Evolutionary conservation across 176 grass and related monocot species (phyloP).

Genomic region (Microstegium vimineum): DNA sequence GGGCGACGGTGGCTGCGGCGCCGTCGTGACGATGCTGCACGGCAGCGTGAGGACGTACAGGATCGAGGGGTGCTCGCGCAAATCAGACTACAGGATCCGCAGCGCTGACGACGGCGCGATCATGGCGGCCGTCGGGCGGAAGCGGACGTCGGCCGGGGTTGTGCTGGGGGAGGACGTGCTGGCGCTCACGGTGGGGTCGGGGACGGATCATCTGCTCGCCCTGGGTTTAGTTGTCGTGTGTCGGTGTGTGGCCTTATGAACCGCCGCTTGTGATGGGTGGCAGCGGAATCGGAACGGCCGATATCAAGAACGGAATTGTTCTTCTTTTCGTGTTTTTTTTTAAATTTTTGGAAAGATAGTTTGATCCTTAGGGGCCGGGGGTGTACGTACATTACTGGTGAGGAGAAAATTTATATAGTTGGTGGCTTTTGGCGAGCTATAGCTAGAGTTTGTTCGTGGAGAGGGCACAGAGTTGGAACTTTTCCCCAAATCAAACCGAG

Average conservation of each 20-base stretch:
- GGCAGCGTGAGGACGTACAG: conserved; percentile 23
- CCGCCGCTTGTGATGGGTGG: background rate
- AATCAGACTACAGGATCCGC: conserved; percentile 38
- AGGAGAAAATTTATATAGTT: background rate
- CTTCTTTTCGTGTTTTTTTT: background rate
- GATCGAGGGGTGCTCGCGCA: conserved; percentile 36
- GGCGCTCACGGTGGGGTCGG: conserved; percentile 46
- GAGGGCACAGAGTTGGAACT: background rate
- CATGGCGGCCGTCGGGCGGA: conserved; percentile 21
- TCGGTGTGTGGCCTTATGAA: conserved; percentile 63
- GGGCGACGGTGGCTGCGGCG: background rate
- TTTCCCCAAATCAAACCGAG: background rate
- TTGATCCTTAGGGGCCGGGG: background rate
- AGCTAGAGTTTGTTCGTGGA: background rate
- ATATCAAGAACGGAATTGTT: background rate
- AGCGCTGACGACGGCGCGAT: background rate
- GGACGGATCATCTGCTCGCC: conserved; percentile 54
- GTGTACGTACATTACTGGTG: background rate
- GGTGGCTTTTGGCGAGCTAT: too few species aligned
- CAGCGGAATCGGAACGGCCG: background rate
- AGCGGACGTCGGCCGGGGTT: conserved; percentile 53
- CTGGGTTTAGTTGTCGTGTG: conserved; percentile 57
- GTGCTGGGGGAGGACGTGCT: conserved; percentile 59
- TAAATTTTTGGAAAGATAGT: background rate
- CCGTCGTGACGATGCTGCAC: background rate